Evolutionary conservation across 768 basidiomycete genomes (phyloP).

Genomic region (Tephrocybe sp.): DNA sequence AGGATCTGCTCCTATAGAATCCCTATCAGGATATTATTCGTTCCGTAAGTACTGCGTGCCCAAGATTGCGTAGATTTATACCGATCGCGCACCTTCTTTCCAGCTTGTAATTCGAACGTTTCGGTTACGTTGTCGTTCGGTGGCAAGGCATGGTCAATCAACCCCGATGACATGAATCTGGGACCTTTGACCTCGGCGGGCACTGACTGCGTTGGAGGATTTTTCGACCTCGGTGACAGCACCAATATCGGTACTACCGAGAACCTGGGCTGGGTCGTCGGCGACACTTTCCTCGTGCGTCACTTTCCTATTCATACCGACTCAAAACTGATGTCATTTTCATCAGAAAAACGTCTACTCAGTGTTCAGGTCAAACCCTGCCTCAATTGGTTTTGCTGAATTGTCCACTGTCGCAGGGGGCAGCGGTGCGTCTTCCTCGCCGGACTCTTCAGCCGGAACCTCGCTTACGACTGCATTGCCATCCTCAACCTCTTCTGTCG

Average conservation of each 20-base stretch:
- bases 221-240: constrained; percentile 64
- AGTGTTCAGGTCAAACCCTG: constrained; percentile 41
- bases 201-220: constrained; percentile 54
- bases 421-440: constrained; percentile 30
- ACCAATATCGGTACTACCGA: constrained; percentile 36
- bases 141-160: constrained; percentile 57
- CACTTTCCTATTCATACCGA: constrained; percentile 18
- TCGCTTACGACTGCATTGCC: constrained; percentile 6
- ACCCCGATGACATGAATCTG: no score
- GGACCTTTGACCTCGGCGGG: constrained; percentile 12
- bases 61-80: not conserved
- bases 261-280: constrained; percentile 61
- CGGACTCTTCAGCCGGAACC: constrained; percentile 1
- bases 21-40: constrained; percentile 66
- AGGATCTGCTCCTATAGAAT: constrained; percentile 41
- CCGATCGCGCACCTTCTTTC: not conserved
- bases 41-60: constrained; percentile 55
- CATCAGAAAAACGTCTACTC: constrained; percentile 53
- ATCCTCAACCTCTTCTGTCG: no score
- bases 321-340: no score
- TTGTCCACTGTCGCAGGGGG: constrained; percentile 40
- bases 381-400: constrained; percentile 51
- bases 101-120: constrained; percentile 67
- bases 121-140: constrained; percentile 71
- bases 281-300: constrained; percentile 70